Percentiles rank a stretch among this genome's conserved stretches.
These are phyloP conservation scores for Arthrocladium fulminans DNA, from an alignment of 2,329 filamentous ascomycete genomes.

Conservation along the genomic window DNA sequence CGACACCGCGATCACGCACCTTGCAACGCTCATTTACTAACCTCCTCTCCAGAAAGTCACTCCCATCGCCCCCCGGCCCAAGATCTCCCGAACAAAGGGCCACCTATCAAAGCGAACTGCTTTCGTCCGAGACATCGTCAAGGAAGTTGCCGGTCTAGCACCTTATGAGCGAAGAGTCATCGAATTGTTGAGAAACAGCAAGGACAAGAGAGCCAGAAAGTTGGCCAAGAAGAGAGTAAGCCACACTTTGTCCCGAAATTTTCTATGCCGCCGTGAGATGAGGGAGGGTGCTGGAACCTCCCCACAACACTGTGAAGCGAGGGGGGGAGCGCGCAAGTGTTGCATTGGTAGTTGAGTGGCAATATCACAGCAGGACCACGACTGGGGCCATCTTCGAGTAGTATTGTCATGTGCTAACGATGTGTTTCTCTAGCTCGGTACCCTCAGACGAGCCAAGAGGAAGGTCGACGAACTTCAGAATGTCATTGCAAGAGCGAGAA, in stretches of 20 bases:
- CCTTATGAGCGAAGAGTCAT: constrained; percentile 98
- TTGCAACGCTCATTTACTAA: constrained; percentile 6
- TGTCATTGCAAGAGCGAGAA: constrained; percentile 93
- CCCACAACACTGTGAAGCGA: too few species aligned
- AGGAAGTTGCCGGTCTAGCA: constrained; percentile 92
- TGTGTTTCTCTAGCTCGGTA: constrained; percentile 63
- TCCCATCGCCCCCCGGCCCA: constrained; percentile 65
- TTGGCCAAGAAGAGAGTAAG: constrained; percentile 31
- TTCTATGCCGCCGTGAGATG: too few species aligned
- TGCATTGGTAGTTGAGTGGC: too few species aligned
- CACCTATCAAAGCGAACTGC: constrained; percentile 93
- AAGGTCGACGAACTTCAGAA: constrained; percentile 99
- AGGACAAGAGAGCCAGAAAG: constrained; percentile 49
- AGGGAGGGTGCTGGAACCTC: too few species aligned
- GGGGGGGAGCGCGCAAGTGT: not conserved
- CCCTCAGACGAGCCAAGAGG: constrained; percentile 95
- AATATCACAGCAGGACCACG: too few species aligned
- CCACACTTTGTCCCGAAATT: not conserved
- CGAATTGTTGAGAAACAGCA: constrained; percentile 96
- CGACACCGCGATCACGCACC: not conserved
- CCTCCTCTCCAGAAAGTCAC: constrained; percentile 64
- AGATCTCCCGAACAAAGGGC: constrained; percentile 81
- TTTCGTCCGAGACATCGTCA: constrained; percentile 95
- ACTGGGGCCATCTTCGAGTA: too few species aligned
- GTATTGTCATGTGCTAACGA: too few species aligned